Evolutionary conservation across 495 filamentous ascomycete genomes (phyloP), one percentile per base, ranked within the genome.

Genomic region (Daldinia concentrica): DNA sequence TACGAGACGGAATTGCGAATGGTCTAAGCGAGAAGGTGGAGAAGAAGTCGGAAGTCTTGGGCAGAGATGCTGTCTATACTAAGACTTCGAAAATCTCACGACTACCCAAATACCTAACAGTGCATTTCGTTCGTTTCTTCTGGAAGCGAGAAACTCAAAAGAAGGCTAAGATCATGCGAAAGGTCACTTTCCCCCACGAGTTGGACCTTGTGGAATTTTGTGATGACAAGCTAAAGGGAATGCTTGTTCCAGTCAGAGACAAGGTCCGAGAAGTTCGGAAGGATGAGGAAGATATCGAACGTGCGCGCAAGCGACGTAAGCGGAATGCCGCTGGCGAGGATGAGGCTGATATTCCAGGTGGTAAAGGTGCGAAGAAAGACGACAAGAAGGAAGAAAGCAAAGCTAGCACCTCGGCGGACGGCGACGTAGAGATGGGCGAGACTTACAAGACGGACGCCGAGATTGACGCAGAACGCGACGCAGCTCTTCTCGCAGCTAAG

Each of bases 151-250:
- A 94, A 64, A 92, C 91, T 7, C 89, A 95, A 77, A 98, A 98
- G 86, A 99, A 99, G 83, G 93, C 94, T 61, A 99, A 99, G 87
- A 99, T 99, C 75, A 94, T 99, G 94, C 91, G 94, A 72, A 99
- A 98, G 80, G 95, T 99, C 50, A 93, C 92, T 0, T 99, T 99
- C 79, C 95, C 94, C 17, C 88, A 90, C 52, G 96, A 99, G 79
- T 83, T 99, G 26, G 95, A 99, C 78, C 90, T 90, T 4, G 91
- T 97, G 9, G 95, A 99, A 74, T 98, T 95, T 81, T 99, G 95
- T 77, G 93, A 94, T 58, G 94, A 98, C 41, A 89, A 95, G 60
- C 85, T 99, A 52, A 88, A 87, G 77, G 89, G 92, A 73, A 87
- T 90, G 69, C 87, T 99, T 43, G 84, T 98, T 57, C 95, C 95